Evolutionary conservation across 1,284 basidiomycete genomes (phyloP), one percentile per base, ranked within the genome.

Genomic region (Ganoderma lingzhi): DNA sequence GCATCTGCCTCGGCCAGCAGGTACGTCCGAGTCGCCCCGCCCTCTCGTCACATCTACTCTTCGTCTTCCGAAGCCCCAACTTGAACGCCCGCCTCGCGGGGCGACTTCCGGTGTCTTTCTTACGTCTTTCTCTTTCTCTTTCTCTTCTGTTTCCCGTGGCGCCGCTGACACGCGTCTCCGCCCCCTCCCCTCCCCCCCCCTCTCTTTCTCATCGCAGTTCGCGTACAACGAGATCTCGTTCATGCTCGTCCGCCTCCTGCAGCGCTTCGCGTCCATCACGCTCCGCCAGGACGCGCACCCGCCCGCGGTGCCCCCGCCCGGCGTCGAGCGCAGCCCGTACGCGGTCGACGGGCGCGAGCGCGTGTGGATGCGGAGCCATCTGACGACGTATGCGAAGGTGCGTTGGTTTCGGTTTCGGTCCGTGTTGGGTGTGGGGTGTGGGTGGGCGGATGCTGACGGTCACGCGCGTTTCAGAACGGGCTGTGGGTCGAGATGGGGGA

Each of bases 201-300:
- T 19, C 6, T 41, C 55, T 17, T 2, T 32, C n/a, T 39, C 6
- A 10, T 32, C 3, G 14, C 65, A 91, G 85, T 91, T 90, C 77
- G 90, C 91, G 4, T 91, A 90, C 77, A 90, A 91, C 76, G 89
- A 91, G 74, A 85, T 86, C 75, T 90, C 89, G 2, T 91, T 89
- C 80, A 85, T 90, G 82, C 76, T 92, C 70, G 84, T 91, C 55
- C 85, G 89, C 12, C 80, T 93, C 32, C 78, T 92, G n/a, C 90
- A 92, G 78, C 78, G 80, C 53, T 91, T 92, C 78, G 81, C 83
- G 0, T 78, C 77, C 0, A 80, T 92, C 48, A 72, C 59, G 59
- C 74, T 77, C 17, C 82, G 85, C 1, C 83, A 84, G 61, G 84
- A 87, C 9, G 69, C 76, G 15, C 78, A 78, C 28, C 74, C 77